Evolutionary conservation across 2,329 filamentous ascomycete genomes (phyloP).

Genomic region (Dothistroma pini): DNA sequence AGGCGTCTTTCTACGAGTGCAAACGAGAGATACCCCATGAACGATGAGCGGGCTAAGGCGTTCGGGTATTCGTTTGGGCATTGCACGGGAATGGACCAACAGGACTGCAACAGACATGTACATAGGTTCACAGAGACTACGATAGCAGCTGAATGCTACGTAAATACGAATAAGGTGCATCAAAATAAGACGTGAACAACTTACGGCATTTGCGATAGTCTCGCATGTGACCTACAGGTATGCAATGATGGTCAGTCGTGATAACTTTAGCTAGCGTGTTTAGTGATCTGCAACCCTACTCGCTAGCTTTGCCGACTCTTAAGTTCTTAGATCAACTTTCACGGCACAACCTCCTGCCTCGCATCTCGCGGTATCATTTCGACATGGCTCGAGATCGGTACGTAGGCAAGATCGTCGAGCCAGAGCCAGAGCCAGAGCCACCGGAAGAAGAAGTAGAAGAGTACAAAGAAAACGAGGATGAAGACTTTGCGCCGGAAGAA

Average conservation of each 20-base stretch:
- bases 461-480: constrained; percentile 44
- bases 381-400: neutral
- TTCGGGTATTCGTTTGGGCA: neutral
- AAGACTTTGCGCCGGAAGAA: constrained; percentile 42
- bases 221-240: too few relatives aligned
- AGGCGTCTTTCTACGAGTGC: neutral
- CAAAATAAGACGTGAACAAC: neutral
- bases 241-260: too few relatives aligned
- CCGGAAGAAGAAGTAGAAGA: constrained; percentile 31
- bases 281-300: too few relatives aligned
- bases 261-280: too few relatives aligned
- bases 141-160: neutral
- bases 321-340: too few relatives aligned
- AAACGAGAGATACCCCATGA: neutral
- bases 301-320: too few relatives aligned
- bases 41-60: neutral
- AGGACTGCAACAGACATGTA: neutral
- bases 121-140: neutral
- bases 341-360: too few relatives aligned
- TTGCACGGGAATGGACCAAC: neutral
- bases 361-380: too few relatives aligned
- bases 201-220: too few relatives aligned
- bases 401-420: neutral
- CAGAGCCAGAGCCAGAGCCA: neutral
- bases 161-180: neutral